A percentile compares a stretch with the other conserved stretches of the same genome.
Conservation (phyloP, 805 yeast genomes). For the Metschnikowia bowlesiae region DNA sequence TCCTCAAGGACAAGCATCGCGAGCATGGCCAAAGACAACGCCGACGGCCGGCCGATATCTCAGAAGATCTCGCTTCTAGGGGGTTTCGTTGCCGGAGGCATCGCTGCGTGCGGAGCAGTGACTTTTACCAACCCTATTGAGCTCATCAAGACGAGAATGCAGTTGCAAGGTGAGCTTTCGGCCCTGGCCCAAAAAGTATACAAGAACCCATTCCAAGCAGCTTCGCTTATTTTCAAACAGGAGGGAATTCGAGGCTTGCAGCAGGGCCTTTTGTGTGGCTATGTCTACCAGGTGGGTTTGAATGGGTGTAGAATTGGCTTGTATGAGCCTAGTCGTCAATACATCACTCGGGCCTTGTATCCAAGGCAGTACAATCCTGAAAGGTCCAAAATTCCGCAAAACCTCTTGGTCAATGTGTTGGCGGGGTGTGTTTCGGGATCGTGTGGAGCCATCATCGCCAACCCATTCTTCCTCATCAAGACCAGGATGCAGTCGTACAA, state of each 20-base stretch:
- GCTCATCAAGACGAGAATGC: slow-evolving; percentile 92
- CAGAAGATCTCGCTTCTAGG: slow-evolving; percentile 56
- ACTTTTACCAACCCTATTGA: slow-evolving; percentile 96
- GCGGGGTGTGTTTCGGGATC: slow-evolving; percentile 85
- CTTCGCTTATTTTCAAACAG: slow-evolving; percentile 60
- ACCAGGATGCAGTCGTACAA: slow-evolving; percentile 97
- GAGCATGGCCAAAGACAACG: background rate
- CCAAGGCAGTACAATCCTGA: slow-evolving; percentile 45
- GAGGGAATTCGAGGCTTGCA: slow-evolving; percentile 90
- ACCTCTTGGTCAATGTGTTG: slow-evolving; percentile 56
- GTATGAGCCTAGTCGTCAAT: slow-evolving; percentile 79
- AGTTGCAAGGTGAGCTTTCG: slow-evolving; percentile 86
- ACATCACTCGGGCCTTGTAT: slow-evolving; percentile 50
- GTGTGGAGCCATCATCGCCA: slow-evolving; percentile 84
- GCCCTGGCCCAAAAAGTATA: slow-evolving; percentile 55
- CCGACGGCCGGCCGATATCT: slow-evolving; percentile 7
- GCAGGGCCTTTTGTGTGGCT: slow-evolving; percentile 86
- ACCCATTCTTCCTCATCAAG: slow-evolving; percentile 88
- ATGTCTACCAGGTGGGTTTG: slow-evolving; percentile 81
- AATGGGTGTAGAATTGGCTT: slow-evolving; percentile 94
- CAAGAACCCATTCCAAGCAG: slow-evolving; percentile 82
- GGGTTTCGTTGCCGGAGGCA: slow-evolving; percentile 80
- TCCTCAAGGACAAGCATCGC: background rate
- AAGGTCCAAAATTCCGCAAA: slow-evolving; percentile 30
- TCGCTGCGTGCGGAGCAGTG: slow-evolving; percentile 96